A percentile compares a stretch with the other conserved stretches of the same genome.
Conservation (phyloP, 805 yeast genomes). For the Candida ortonii region DNA sequence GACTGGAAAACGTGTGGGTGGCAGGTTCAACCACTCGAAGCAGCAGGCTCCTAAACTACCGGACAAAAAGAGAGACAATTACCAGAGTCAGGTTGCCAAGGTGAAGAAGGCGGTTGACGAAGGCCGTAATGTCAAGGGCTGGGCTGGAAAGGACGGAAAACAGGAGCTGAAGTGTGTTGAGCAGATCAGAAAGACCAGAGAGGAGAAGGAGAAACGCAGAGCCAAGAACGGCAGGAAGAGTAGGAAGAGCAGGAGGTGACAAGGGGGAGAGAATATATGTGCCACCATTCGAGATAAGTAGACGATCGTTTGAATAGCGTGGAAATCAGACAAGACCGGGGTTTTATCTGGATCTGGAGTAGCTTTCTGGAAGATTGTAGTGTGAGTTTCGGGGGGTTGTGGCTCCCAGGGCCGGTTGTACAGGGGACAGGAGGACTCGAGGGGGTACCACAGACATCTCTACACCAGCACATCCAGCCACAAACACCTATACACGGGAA, state of each 20-base stretch:
- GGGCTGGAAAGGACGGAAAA: conserved; percentile 41
- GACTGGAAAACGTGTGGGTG: conserved; percentile 37
- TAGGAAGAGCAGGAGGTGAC: conserved; percentile 35
- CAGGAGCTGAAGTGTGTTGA: conserved; percentile 66
- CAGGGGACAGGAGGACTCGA: too few relatives aligned
- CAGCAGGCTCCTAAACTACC: conserved; percentile 83
- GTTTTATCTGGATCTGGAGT: too few relatives aligned
- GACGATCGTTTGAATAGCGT: too few relatives aligned
- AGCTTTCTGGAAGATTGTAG: too few relatives aligned
- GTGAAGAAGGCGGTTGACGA: conserved; percentile 74
- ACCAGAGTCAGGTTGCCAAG: conserved; percentile 73
- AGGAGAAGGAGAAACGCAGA: conserved; percentile 61
- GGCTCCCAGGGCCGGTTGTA: too few relatives aligned
- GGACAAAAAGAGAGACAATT: conserved; percentile 89
- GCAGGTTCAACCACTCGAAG: conserved; percentile 69
- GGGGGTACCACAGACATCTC: too few relatives aligned
- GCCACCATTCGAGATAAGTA: too few relatives aligned
- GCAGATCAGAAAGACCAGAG: conserved; percentile 77
- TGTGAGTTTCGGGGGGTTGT: too few relatives aligned
- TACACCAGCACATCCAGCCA: too few relatives aligned
- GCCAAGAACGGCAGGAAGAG: conserved; percentile 85
- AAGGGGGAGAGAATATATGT: too few relatives aligned
- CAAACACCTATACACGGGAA: too few relatives aligned
- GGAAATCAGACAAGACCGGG: too few relatives aligned
- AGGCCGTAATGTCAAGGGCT: conserved; percentile 72